Evolutionary conservation across 2,329 filamentous ascomycete species (phyloP), one percentile per base, ranked within the genome.

Genomic region (Epichloe amarillans): DNA sequence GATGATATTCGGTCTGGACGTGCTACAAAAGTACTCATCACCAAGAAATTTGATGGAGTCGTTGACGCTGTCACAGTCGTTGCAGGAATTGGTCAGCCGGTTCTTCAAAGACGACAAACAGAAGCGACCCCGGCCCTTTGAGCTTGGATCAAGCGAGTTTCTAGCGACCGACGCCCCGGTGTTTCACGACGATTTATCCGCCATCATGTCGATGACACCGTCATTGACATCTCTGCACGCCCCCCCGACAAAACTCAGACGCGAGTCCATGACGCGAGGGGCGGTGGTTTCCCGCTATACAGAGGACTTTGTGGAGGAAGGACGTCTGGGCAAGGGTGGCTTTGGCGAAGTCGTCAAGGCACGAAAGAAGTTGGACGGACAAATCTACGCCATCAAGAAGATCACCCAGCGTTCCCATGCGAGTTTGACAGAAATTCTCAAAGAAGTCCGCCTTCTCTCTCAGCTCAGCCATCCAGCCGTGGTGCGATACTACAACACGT

Each of bases 311-410:
- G 83, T 90, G 17, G 90, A 97, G 67, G 83, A 93, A 61, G 88
- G 88, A 14, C 80, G 86, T 4, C 74, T 98, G 12, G 93, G 93
- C 3, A 94, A 91, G 64, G 93, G 93, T 42, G 93, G 91, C 0
- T 98, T 95, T 67, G 93, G 93, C 5, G 88, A 96, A 67, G 93
- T 98, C 21, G 88, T 97, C 50, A 94, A 95, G 65, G 91, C 91
- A 3, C 80, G 91, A 35, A 95, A 95, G 66, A 95, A 93, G 69
- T 79, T 96, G 4, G 93, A 97, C 63, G 88, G 88, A 0, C 86
- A 90, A 52, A 84, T 94, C 42, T 98, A 97, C 67, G 93, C 93
- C 17, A 87, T 98, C 63, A 98, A 98, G 66, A 96, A 97, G 64
- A 93, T 98, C 54, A 88, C 83, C 1, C 87, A 93, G 58, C 83